phyloP scores from a whole-genome alignment of 345 rosid species.

The Noccaea bulbosa region DNA sequence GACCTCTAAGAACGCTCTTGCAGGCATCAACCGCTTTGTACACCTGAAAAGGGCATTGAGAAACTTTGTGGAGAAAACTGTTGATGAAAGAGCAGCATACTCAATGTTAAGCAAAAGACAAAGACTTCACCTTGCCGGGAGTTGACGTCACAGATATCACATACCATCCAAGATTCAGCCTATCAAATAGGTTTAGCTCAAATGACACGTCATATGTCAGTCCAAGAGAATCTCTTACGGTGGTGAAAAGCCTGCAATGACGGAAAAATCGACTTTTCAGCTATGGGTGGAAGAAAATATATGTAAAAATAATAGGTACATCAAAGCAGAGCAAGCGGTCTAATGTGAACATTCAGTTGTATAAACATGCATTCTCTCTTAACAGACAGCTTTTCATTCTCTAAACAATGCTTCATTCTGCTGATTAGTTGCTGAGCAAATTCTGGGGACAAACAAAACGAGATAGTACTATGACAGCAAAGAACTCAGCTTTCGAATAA shows the following conservation, averaged over 20 bases:
- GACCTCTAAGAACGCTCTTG: constrained; percentile 93
- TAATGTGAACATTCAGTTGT: constrained; percentile 12
- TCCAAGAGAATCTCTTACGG: constrained; percentile 99
- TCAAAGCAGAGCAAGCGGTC: constrained; percentile 19
- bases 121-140: constrained; percentile 77
- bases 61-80: constrained; percentile 38
- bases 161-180: constrained; percentile 98
- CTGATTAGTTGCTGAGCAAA: neutral
- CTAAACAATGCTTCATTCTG: neutral
- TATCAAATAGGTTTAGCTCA: constrained; percentile 93
- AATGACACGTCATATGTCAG: constrained; percentile 98
- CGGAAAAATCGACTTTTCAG: neutral
- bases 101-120: constrained; percentile 26
- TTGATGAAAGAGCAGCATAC: neutral
- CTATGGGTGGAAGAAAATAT: neutral
- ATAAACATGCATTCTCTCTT: neutral
- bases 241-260: constrained; percentile 89
- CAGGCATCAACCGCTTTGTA: constrained; percentile 97
- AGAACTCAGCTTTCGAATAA: constrained; percentile 19
- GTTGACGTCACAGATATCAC: constrained; percentile 98
- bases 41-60: constrained; percentile 57
- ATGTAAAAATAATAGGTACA: neutral
- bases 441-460: neutral
- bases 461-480: neutral
- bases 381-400: neutral